These are phyloP conservation scores for Porodaedalea pini DNA, from an alignment of 1,284 basidiomycete species.

Conservation along the genomic window DNA sequence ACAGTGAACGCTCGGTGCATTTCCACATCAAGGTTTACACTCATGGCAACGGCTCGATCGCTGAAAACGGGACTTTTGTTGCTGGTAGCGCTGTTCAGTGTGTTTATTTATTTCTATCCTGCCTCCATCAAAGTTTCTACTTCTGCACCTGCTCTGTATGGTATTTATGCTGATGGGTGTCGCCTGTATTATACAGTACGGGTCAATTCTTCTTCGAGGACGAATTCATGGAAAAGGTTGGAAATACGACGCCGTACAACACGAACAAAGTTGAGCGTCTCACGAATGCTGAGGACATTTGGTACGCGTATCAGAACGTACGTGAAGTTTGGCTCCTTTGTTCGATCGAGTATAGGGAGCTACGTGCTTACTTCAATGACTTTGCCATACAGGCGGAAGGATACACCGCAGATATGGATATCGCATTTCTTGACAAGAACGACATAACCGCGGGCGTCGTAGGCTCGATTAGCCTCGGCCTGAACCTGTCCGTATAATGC, in stretches of 20 bases:
- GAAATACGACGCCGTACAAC: constrained; percentile 13
- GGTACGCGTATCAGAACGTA: constrained; percentile 13
- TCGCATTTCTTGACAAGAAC: not conserved
- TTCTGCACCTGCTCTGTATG: not conserved
- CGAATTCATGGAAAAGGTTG: constrained; percentile 13
- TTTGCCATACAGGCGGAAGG: not conserved
- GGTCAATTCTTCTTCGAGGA: constrained; percentile 17
- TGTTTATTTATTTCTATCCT: not conserved
- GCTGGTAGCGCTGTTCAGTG: constrained; percentile 15
- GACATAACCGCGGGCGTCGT: constrained; percentile 3
- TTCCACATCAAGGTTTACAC: constrained; percentile 17
- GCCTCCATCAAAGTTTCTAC: not conserved
- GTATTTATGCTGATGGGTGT: not conserved
- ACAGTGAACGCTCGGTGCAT: constrained; percentile 2
- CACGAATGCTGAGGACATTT: constrained; percentile 6
- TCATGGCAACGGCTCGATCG: constrained; percentile 12
- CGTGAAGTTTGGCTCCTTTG: not conserved
- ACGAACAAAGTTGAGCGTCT: constrained; percentile 12
- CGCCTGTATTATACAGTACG: not conserved
- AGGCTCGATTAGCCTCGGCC: constrained; percentile 10
- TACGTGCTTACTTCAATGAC: not conserved
- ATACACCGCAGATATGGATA: constrained; percentile 8
- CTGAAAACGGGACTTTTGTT: constrained; percentile 14
- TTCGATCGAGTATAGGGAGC: not conserved
- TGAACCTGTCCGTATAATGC: constrained; percentile 4